Evolutionary conservation across 805 yeast species (phyloP).

Genomic region (Candida ovalis): DNA sequence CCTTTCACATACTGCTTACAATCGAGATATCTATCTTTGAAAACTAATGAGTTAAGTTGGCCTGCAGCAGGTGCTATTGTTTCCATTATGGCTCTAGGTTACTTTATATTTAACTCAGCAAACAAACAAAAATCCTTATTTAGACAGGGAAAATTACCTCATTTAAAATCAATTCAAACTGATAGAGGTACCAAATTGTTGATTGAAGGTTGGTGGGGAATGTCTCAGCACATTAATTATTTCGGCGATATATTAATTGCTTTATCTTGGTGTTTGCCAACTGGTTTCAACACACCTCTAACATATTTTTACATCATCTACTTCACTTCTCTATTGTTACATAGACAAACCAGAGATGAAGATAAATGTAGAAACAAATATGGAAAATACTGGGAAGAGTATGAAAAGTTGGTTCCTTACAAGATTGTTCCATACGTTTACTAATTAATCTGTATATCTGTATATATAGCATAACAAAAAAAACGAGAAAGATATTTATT

Average conservation of each 20-base stretch:
- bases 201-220: slow-evolving; percentile 95
- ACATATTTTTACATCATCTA: slow-evolving; percentile 86
- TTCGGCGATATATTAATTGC: slow-evolving; percentile 95
- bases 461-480: neutral
- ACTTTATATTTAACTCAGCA: slow-evolving; percentile 76
- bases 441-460: slow-evolving; percentile 28
- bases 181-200: slow-evolving; percentile 74
- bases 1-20: slow-evolving; percentile 91
- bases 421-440: slow-evolving; percentile 87
- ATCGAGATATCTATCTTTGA: slow-evolving; percentile 71
- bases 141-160: slow-evolving; percentile 68
- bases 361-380: slow-evolving; percentile 84
- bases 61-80: slow-evolving; percentile 38
- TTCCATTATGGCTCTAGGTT: slow-evolving; percentile 51
- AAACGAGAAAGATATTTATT: no score
- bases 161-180: slow-evolving; percentile 68
- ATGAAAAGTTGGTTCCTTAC: slow-evolving; percentile 78
- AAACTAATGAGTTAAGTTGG: slow-evolving; percentile 52
- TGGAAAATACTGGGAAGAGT: slow-evolving; percentile 81
- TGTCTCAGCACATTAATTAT: slow-evolving; percentile 89
- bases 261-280: slow-evolving; percentile 87
- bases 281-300: slow-evolving; percentile 75
- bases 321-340: slow-evolving; percentile 77
- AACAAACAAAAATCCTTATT: slow-evolving; percentile 84
- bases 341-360: slow-evolving; percentile 90